A percentile compares a stretch with the other conserved stretches of the same genome.
These are phyloP conservation scores for Trichosporon ovoides DNA, from an alignment of 1,284 basidiomycete genomes.

Conservation along the genomic window DNA sequence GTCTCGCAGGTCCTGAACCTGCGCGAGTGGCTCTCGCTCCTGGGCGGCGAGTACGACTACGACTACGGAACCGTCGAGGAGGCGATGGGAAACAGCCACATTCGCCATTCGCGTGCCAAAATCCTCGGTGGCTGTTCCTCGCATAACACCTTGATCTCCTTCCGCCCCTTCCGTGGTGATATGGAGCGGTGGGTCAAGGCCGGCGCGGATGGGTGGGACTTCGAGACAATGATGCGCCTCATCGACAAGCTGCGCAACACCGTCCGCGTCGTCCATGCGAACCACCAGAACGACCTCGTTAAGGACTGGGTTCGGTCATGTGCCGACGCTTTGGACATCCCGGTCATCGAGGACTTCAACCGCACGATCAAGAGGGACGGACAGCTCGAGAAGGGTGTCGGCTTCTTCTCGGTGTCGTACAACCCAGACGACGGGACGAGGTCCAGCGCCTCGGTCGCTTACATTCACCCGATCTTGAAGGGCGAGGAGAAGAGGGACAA, in stretches of 20 bases:
- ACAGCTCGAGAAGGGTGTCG: conserved; percentile 17
- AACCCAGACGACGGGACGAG: conserved; percentile 20
- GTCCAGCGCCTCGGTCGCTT: conserved; percentile 15
- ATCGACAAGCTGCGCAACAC: conserved; percentile 24
- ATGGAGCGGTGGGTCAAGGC: conserved; percentile 15
- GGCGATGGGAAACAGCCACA: conserved; percentile 19
- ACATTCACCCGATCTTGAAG: conserved; percentile 22
- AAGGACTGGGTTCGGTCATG: conserved; percentile 17
- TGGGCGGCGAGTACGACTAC: conserved; percentile 22
- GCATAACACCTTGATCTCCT: conserved; percentile 24
- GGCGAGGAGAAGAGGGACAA: conserved; percentile 21
- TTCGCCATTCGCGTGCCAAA: conserved; percentile 21
- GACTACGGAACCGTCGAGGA: conserved; percentile 22
- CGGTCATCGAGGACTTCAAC: conserved; percentile 21
- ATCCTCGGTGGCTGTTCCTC: conserved; percentile 19
- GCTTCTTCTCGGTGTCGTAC: conserved; percentile 22
- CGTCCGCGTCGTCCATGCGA: conserved; percentile 15
- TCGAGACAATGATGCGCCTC: conserved; percentile 17
- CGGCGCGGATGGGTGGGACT: conserved; percentile 17
- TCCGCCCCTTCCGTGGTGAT: conserved; percentile 20
- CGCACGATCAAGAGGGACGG: conserved; percentile 11
- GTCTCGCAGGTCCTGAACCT: conserved; percentile 19
- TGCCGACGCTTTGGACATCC: conserved; percentile 13
- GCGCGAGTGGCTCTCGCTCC: conserved; percentile 18
- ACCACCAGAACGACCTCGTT: conserved; percentile 19